A percentile compares a stretch with the other conserved stretches of the same genome.
Evolutionary conservation across 108 stramenopile genomes (phyloP).

Genomic region (Tribonema minus): DNA sequence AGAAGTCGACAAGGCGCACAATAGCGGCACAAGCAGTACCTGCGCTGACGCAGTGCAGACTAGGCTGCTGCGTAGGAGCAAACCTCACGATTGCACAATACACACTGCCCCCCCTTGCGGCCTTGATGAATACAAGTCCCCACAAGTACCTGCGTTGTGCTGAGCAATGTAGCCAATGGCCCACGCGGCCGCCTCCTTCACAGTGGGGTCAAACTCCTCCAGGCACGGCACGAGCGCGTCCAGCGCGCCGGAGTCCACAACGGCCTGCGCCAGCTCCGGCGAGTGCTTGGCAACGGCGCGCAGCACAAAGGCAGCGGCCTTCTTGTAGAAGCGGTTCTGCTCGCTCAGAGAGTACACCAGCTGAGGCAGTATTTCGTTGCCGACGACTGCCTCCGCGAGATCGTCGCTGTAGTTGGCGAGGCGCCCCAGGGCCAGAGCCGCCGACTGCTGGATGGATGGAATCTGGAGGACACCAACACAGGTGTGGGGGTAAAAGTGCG

Average conservation of each 20-base stretch:
- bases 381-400: slow-evolving; percentile 66
- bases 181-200: slow-evolving; percentile 72
- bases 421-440: slow-evolving; percentile 63
- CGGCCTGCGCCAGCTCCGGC: slow-evolving; percentile 67
- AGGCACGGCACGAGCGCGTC: slow-evolving; percentile 65
- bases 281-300: slow-evolving; percentile 67
- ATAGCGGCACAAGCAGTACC: no score
- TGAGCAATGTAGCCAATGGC: slow-evolving; percentile 71
- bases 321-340: slow-evolving; percentile 52
- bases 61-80: no score
- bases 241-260: slow-evolving; percentile 67
- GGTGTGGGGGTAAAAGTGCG: no score
- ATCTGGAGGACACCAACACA: no score
- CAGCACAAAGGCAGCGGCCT: no score
- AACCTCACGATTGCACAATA: no score
- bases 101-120: no score
- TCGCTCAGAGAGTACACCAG: slow-evolving; percentile 67
- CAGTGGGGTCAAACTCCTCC: slow-evolving; percentile 63
- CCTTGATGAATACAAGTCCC: no score
- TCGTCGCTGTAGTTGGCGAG: slow-evolving; percentile 66
- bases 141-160: slow-evolving; percentile 57
- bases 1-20: no score
- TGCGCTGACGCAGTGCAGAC: no score
- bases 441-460: slow-evolving; percentile 66
- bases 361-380: slow-evolving; percentile 68